Conservation (phyloP, 148 eudicot species). For the Rhododendron griersonianum region DNA sequence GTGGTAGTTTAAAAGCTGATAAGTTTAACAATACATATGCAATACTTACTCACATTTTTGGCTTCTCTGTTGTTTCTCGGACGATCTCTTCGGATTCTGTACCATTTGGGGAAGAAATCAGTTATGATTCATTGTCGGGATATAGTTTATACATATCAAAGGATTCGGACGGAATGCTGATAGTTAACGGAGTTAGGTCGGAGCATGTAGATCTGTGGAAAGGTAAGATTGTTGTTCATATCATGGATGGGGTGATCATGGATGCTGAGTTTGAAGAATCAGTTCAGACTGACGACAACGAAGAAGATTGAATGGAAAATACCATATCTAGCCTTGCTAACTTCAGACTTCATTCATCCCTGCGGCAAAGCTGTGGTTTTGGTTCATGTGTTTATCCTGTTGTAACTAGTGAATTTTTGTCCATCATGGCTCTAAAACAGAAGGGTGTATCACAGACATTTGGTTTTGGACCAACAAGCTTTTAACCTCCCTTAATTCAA, state of each 20-base stretch:
- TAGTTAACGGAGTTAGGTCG: slow-evolving; percentile 56
- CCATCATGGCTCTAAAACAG: background rate
- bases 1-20: slow-evolving; percentile 31
- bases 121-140: slow-evolving; percentile 68
- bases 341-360: background rate
- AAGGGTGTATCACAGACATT: background rate
- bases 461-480: background rate
- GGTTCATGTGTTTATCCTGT: background rate
- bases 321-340: background rate
- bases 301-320: slow-evolving; percentile 20
- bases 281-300: slow-evolving; percentile 34
- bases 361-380: background rate
- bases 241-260: slow-evolving; percentile 87
- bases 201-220: slow-evolving; percentile 39
- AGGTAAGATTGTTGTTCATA: slow-evolving; percentile 57
- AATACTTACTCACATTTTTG: slow-evolving; percentile 61
- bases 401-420: background rate
- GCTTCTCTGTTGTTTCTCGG: slow-evolving; percentile 71
- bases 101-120: slow-evolving; percentile 31
- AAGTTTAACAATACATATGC: slow-evolving; percentile 51
- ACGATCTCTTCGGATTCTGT: slow-evolving; percentile 41
- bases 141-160: slow-evolving; percentile 36
- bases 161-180: slow-evolving; percentile 49
- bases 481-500: background rate
- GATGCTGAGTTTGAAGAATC: slow-evolving; percentile 73